phyloP scores from a whole-genome alignment of 805 yeast species.

The Starmerella cellae region DNA sequence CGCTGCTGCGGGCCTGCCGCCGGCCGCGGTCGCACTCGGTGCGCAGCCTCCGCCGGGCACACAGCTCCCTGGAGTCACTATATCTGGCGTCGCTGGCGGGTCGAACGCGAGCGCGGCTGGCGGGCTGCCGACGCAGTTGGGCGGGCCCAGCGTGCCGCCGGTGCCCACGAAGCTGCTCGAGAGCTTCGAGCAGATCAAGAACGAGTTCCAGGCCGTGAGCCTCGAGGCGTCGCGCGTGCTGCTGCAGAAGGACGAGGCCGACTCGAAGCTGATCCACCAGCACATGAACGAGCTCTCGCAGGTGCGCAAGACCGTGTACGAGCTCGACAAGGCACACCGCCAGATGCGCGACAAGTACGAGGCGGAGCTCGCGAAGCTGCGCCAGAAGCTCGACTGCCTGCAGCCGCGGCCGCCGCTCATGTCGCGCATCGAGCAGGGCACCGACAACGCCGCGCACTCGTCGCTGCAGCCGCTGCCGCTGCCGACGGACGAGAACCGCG shows the following conservation, averaged over 20 bases:
- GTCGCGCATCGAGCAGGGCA: constrained; percentile 3
- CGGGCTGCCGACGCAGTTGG: not conserved
- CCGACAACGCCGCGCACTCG: not conserved
- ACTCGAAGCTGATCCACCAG: constrained; percentile 62
- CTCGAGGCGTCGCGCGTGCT: constrained; percentile 76
- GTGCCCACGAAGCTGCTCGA: constrained; percentile 41
- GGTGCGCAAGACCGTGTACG: constrained; percentile 85
- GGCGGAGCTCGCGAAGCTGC: constrained; percentile 75
- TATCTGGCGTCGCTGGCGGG: constrained; percentile 1
- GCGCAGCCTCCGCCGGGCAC: not conserved
- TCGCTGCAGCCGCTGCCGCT: constrained; percentile 5
- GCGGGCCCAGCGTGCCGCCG: constrained; percentile 2
- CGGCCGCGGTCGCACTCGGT: not conserved
- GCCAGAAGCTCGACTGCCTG: constrained; percentile 57
- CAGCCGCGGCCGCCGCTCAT: constrained; percentile 14
- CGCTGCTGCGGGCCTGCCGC: not conserved
- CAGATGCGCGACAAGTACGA: constrained; percentile 93
- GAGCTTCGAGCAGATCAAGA: constrained; percentile 79
- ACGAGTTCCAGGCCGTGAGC: constrained; percentile 74
- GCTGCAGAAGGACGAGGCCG: constrained; percentile 86
- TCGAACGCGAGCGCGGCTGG: too few relatives aligned
- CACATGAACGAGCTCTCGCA: constrained; percentile 89
- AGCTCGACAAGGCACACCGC: constrained; percentile 85
- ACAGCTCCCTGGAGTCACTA: not conserved
- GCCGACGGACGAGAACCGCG: not conserved